phyloP scores from a whole-genome alignment of 352 stramenopile species.

The Globisporangium irregulare region DNA sequence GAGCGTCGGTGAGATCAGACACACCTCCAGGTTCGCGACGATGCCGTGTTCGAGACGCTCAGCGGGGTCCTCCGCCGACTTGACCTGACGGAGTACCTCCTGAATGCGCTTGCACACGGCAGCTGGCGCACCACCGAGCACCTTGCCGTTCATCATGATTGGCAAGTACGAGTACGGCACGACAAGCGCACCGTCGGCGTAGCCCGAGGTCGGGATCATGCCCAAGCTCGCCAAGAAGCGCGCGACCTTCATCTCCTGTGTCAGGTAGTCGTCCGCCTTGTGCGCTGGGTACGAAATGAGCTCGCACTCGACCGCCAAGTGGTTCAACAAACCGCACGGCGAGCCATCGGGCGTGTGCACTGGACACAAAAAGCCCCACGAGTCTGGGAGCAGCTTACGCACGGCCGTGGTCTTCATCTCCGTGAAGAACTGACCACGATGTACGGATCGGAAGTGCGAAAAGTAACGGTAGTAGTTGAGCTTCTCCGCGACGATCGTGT shows the following conservation, averaged over 20 bases:
- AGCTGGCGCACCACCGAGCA: constrained; percentile 89
- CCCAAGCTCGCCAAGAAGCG: constrained; percentile 74
- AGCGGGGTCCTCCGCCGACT: constrained; percentile 42
- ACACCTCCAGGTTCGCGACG: constrained; percentile 79
- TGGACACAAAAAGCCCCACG: constrained; percentile 99
- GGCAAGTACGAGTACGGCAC: constrained; percentile 92
- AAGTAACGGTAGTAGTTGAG: constrained; percentile 99
- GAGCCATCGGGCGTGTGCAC: constrained; percentile 99
- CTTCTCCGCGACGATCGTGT: constrained; percentile 99
- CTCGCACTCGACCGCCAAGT: constrained; percentile 94
- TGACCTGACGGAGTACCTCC: constrained; percentile 61
- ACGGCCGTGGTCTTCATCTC: constrained; percentile 99
- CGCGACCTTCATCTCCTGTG: constrained; percentile 72
- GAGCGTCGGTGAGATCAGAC: constrained; percentile 67
- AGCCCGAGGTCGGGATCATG: constrained; percentile 81
- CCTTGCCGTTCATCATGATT: constrained; percentile 96
- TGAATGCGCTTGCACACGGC: constrained; percentile 88
- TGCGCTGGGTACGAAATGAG: constrained; percentile 80
- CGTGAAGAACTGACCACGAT: constrained; percentile 99
- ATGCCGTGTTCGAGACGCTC: constrained; percentile 68
- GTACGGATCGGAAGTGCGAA: constrained; percentile 98
- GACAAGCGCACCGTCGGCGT: constrained; percentile 78
- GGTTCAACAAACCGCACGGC: constrained; percentile 98
- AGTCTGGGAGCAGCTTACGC: constrained; percentile 97
- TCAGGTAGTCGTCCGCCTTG: constrained; percentile 65